Base-by-base conservation (phyloP, 306 rosid species). In the Citrullus mucosospermus region DNA sequence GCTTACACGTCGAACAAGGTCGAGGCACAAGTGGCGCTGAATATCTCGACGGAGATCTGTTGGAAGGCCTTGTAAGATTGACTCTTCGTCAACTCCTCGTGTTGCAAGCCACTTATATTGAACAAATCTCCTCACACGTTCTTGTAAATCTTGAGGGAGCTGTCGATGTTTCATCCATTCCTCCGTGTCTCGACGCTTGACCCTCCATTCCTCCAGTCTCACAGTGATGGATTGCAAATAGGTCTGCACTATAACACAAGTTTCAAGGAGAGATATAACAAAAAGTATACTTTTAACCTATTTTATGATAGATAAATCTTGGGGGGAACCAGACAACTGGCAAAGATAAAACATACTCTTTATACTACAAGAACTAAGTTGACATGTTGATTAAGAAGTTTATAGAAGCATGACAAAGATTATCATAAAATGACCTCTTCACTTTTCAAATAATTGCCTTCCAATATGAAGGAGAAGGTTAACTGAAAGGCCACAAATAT, bases 41-140 rank as follows among this genome's bases (percentile, higher is more conserved):
- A 94, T 94, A 76, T 92, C 98, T 70, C 97, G 86, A 50, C 96
- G 93, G 4, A 92, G 88, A 82, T 94, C 96, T n/a, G 77, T 81
- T 2, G 97, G 98, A 2, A 94, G 82, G 78, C 84, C 90, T 50
- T 53, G 78, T 79, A 94, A 76, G 84, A 94, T 90, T 5, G 95
- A 80, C 82, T 92, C 95, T 83, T 88, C 98, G 76, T 92, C 97
- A 63, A 90, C 97, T 25, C 97, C 98, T 14, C 93, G 85, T 60
- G 97, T 94, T 72, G 98, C 97, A 78, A 92, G 88, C 98, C 98
- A 94, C 78, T 92, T 94, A 81, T 90, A 92, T 78, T 90, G 97
- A 76, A 90, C 93, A 80, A 92, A 94, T 80, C 90, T 80, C 78
- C 90, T 70, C 6, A 90, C 95, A 30, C 95, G 97, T 63, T 89